Conservation (phyloP, 2,329 filamentous ascomycete species). For the Penicillium sp. region DNA sequence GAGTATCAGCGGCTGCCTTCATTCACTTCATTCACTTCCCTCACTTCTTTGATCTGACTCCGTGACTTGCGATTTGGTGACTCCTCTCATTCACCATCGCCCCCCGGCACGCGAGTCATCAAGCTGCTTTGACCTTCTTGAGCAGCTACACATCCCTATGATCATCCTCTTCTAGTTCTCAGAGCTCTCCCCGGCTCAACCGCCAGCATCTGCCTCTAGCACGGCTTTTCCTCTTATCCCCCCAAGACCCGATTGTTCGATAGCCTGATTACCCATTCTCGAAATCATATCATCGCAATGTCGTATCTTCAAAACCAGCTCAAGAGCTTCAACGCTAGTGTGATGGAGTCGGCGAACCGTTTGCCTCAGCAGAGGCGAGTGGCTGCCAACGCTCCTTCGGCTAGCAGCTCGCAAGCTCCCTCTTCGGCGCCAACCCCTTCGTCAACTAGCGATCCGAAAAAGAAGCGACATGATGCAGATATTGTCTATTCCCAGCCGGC, state of each 20-base stretch:
- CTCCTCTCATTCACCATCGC: background rate
- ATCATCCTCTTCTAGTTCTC: background rate
- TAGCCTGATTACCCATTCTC: background rate
- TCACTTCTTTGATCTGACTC: constrained; percentile 6
- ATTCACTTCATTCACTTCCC: background rate
- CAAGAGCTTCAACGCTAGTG: constrained; percentile 64
- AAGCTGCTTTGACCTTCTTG: background rate
- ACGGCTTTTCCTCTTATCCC: constrained; percentile 1
- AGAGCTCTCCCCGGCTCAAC: constrained; percentile 14
- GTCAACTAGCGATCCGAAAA: constrained; percentile 49
- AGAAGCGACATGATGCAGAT: constrained; percentile 62
- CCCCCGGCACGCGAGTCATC: too few species aligned
- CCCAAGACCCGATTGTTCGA: constrained; percentile 9
- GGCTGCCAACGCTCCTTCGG: constrained; percentile 57
- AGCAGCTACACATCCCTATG: constrained; percentile 5
- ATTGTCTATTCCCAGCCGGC: constrained; percentile 75
- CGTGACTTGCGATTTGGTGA: background rate
- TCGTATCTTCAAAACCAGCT: constrained; percentile 70
- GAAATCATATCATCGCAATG: constrained; percentile 49
- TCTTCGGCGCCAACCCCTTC: constrained; percentile 40
- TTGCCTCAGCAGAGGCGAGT: constrained; percentile 59
- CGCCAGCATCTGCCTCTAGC: background rate
- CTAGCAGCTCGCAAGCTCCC: constrained; percentile 61
- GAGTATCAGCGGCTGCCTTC: constrained; percentile 2
- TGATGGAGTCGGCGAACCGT: constrained; percentile 67